A percentile compares a stretch with the other conserved stretches of the same genome.
Evolutionary conservation across 2,329 filamentous ascomycete species (phyloP).

Genomic region (Beauveria sp.): DNA sequence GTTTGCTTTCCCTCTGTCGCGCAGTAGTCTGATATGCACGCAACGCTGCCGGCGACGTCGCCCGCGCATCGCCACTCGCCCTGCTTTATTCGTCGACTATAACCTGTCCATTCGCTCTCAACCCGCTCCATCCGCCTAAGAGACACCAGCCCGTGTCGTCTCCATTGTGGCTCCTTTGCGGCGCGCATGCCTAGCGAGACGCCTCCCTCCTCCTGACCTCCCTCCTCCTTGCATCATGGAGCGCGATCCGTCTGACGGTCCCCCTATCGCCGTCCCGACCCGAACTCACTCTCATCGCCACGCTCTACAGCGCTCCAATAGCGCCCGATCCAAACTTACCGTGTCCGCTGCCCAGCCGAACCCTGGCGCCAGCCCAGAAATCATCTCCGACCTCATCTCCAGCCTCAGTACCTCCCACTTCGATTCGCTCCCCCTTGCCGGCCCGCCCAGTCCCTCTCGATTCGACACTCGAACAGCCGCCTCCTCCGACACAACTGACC

Average conservation of each 20-base stretch:
- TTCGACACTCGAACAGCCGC: not conserved
- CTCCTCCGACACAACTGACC: constrained; percentile 40
- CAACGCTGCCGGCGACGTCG: not conserved
- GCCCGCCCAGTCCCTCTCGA: constrained; percentile 25
- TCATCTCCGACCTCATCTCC: constrained; percentile 64
- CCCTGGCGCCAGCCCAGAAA: constrained; percentile 53
- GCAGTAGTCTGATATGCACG: not conserved
- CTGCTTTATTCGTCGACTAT: not conserved
- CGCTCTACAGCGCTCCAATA: not conserved
- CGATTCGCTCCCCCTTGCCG: constrained; percentile 45
- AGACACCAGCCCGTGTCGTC: not conserved
- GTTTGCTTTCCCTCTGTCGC: not conserved
- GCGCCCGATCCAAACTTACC: constrained; percentile 14
- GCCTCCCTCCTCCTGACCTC: not conserved
- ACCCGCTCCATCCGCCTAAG: not conserved
- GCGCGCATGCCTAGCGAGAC: not conserved
- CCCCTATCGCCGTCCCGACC: constrained; percentile 7
- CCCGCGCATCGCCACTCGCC: not conserved
- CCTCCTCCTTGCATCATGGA: constrained; percentile 3
- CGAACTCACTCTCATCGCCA: constrained; percentile 6
- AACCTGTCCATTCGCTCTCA: not conserved
- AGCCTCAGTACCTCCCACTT: constrained; percentile 65
- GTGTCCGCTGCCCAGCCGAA: constrained; percentile 16
- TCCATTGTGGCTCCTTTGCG: not conserved
- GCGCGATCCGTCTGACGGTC: not conserved